phyloP scores from a whole-genome alignment of 345 rosid genomes.

The Chamaenerion angustifolium region DNA sequence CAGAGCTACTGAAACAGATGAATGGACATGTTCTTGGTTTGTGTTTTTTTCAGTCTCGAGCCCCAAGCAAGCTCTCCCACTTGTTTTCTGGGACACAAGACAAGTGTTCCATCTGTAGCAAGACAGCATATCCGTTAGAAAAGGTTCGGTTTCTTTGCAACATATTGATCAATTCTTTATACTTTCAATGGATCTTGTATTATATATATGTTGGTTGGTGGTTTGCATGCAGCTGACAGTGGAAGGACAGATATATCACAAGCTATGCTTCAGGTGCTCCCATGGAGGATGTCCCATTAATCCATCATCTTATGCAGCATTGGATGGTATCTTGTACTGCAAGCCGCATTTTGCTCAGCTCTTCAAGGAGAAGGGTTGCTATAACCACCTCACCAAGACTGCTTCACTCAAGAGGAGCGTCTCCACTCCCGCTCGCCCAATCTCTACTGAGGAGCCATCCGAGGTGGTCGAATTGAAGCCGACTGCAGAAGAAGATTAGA shows the following conservation, averaged over 20 bases:
- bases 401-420: slow-evolving; percentile 14
- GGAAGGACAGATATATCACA: slow-evolving; percentile 39
- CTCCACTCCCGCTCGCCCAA: too few relatives aligned
- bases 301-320: slow-evolving; percentile 35
- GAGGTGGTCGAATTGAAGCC: too few relatives aligned
- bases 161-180: too few relatives aligned
- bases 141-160: slow-evolving; percentile 16
- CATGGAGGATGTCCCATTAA: slow-evolving; percentile 38
- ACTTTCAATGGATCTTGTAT: too few relatives aligned
- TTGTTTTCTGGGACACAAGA: slow-evolving; percentile 39
- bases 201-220: too few relatives aligned
- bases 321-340: slow-evolving; percentile 38
- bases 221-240: slow-evolving; percentile 20
- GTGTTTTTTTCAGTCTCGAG: slow-evolving; percentile 14
- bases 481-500: too few relatives aligned
- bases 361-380: slow-evolving; percentile 40
- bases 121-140: slow-evolving; percentile 39
- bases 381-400: slow-evolving; percentile 22
- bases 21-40: background rate
- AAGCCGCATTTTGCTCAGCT: slow-evolving; percentile 41
- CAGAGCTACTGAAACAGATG: too few relatives aligned
- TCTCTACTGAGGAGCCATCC: too few relatives aligned
- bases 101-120: slow-evolving; percentile 27
- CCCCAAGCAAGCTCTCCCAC: slow-evolving; percentile 34
- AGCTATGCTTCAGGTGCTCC: slow-evolving; percentile 41